These are phyloP conservation scores for Cyclotella baltica DNA, from an alignment of 108 stramenopile species.

Conservation along the genomic window DNA sequence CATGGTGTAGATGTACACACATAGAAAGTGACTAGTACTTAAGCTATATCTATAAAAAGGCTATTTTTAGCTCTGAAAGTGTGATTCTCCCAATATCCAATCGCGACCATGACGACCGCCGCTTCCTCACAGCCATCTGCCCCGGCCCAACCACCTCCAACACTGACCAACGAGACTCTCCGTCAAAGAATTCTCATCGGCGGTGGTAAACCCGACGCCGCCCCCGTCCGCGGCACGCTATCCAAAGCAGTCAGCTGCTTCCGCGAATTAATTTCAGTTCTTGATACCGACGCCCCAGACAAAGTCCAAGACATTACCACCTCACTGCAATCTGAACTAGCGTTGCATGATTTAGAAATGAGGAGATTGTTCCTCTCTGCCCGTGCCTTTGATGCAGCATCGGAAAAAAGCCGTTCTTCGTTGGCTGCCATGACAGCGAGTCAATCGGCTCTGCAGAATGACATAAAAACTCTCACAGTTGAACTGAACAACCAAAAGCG, in stretches of 20 bases:
- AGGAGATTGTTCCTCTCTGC: conserved; percentile 44
- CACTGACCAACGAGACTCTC: conserved; percentile 37
- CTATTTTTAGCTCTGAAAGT: too few relatives aligned
- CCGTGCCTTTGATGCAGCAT: conserved; percentile 22
- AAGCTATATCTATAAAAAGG: too few relatives aligned
- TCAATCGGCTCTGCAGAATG: conserved; percentile 7
- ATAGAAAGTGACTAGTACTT: too few relatives aligned
- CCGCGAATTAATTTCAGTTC: conserved; percentile 21
- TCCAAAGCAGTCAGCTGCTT: conserved; percentile 38
- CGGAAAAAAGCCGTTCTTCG: conserved; percentile 23
- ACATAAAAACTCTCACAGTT: conserved; percentile 30
- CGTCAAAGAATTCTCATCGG: conserved; percentile 49
- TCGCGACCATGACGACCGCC: neutral
- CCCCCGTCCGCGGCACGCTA: conserved; percentile 33
- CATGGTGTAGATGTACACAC: too few relatives aligned
- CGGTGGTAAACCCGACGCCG: conserved; percentile 24
- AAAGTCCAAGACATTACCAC: conserved; percentile 2
- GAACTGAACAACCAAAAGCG: conserved; percentile 14
- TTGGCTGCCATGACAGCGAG: conserved; percentile 13
- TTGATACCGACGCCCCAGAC: neutral
- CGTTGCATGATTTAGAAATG: conserved; percentile 44
- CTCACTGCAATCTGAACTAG: conserved; percentile 30
- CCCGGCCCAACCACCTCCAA: neutral
- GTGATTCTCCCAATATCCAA: too few relatives aligned
- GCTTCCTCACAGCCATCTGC: neutral